Percentiles rank a stretch among this genome's conserved stretches.
phyloP scores from a whole-genome alignment of 2,329 filamentous ascomycete genomes.

The Diaporthe capsici region DNA sequence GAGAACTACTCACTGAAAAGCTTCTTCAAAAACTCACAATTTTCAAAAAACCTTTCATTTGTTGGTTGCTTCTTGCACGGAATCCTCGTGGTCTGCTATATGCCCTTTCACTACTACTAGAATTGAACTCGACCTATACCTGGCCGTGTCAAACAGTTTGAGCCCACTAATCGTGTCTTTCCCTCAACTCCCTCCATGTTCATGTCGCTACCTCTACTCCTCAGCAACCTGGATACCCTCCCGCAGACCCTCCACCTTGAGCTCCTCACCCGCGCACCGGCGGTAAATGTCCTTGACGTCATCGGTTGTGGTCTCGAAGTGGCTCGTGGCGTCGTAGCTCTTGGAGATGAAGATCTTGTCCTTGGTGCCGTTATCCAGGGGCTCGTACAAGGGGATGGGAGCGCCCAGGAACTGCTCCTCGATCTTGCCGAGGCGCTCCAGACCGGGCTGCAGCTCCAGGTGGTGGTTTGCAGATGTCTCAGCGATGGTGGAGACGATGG shows the following conservation, averaged over 20 bases:
- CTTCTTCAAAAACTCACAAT: neutral
- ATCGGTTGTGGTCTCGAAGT: constrained; percentile 94
- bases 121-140: constrained; percentile 14
- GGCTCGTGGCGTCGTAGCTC: constrained; percentile 97
- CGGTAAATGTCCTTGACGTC: constrained; percentile 96
- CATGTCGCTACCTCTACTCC: constrained; percentile 61
- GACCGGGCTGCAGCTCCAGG: constrained; percentile 90
- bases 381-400: constrained; percentile 95
- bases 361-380: constrained; percentile 82
- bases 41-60: constrained; percentile 32
- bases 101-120: constrained; percentile 26
- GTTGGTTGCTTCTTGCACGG: constrained; percentile 19
- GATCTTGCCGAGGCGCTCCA: constrained; percentile 91
- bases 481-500: constrained; percentile 97
- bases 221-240: constrained; percentile 83
- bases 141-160: constrained; percentile 21
- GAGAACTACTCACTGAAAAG: neutral
- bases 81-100: constrained; percentile 5
- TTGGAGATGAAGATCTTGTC: constrained; percentile 98
- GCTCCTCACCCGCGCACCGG: constrained; percentile 85
- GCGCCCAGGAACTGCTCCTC: constrained; percentile 97
- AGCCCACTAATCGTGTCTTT: neutral
- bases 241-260: constrained; percentile 89
- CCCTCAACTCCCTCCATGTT: neutral
- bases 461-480: constrained; percentile 95